Conservation (phyloP, 345 rosid species). For the Rhodamnia argentea region DNA sequence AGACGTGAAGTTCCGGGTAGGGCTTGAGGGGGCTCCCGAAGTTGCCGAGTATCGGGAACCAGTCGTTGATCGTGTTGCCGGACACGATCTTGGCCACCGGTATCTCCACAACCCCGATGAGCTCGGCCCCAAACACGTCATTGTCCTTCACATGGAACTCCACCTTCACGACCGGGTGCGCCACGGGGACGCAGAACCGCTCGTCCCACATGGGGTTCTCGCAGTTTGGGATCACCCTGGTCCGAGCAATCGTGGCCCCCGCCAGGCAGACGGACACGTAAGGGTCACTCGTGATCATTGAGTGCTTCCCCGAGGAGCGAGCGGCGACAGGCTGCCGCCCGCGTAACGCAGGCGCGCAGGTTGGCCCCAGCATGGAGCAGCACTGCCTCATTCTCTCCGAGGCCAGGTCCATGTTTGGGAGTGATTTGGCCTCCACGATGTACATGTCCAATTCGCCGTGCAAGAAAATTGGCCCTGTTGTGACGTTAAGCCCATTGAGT, state of each 20-base stretch:
- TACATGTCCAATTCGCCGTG: conserved; percentile 52
- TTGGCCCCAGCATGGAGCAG: conserved; percentile 18
- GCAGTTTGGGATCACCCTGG: conserved; percentile 45
- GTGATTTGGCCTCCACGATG: conserved; percentile 52
- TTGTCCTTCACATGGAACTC: conserved; percentile 68
- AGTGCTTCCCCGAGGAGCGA: conserved; percentile 13
- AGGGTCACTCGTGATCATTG: conserved; percentile 53
- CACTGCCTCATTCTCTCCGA: conserved; percentile 44
- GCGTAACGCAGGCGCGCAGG: conserved; percentile 14
- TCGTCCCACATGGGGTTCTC: conserved; percentile 71
- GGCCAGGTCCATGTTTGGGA: conserved; percentile 66
- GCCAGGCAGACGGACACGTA: conserved; percentile 54
- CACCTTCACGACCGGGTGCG: conserved; percentile 40
- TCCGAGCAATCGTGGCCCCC: conserved; percentile 60
- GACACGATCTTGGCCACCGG: conserved; percentile 23
- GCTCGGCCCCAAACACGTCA: conserved; percentile 58
- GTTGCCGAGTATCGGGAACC: conserved; percentile 36
- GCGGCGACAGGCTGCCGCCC: not conserved
- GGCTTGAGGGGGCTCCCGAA: conserved; percentile 18
- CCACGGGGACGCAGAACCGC: conserved; percentile 43
- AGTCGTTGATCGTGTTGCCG: conserved; percentile 32
- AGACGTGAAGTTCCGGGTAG: conserved; percentile 38
- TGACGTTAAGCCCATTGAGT: not conserved
- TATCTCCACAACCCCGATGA: conserved; percentile 48
- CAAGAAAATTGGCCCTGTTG: conserved; percentile 22